Evolutionary conservation across 192 early-diverging fungal species (phyloP).

Genomic region (Glomus cerebriforme): DNA sequence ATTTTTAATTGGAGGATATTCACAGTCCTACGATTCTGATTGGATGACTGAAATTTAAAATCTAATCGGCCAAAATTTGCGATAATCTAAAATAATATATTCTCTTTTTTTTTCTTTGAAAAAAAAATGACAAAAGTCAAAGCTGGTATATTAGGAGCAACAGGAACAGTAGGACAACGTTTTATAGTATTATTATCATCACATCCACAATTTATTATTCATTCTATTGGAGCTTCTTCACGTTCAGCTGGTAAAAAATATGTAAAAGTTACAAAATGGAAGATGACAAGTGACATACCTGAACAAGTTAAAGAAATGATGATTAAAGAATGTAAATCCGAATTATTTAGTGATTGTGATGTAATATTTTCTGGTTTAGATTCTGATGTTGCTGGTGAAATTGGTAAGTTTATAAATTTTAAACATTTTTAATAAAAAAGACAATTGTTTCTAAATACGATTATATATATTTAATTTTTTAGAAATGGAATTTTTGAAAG

Average conservation of each 20-base stretch:
- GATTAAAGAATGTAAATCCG: slow-evolving; percentile 74
- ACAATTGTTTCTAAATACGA: not conserved
- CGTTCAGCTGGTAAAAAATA: slow-evolving; percentile 90
- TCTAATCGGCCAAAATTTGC: too few species aligned
- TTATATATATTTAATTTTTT: not conserved
- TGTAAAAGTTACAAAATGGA: slow-evolving; percentile 82
- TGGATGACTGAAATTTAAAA: too few species aligned
- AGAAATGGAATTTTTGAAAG: slow-evolving; percentile 87
- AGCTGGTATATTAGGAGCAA: slow-evolving; percentile 94
- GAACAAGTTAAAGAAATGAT: slow-evolving; percentile 52
- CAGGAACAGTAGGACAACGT: slow-evolving; percentile 97
- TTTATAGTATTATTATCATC: slow-evolving; percentile 88
- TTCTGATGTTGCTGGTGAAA: slow-evolving; percentile 89
- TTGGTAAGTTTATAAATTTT: slow-evolving; percentile 53
- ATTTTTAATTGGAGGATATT: too few species aligned
- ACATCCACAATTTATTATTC: slow-evolving; percentile 86
- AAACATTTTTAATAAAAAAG: not conserved
- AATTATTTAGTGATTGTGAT: slow-evolving; percentile 74
- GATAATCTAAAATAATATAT: too few species aligned
- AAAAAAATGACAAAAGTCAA: slow-evolving; percentile 32
- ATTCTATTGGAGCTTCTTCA: slow-evolving; percentile 86
- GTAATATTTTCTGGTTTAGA: slow-evolving; percentile 97
- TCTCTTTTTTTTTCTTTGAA: not conserved
- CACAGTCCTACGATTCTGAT: too few species aligned
- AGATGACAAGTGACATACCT: slow-evolving; percentile 80